Evolutionary conservation across 768 basidiomycete species (phyloP), one percentile per base, ranked within the genome.

Genomic region (Nevesoporus exiguus): DNA sequence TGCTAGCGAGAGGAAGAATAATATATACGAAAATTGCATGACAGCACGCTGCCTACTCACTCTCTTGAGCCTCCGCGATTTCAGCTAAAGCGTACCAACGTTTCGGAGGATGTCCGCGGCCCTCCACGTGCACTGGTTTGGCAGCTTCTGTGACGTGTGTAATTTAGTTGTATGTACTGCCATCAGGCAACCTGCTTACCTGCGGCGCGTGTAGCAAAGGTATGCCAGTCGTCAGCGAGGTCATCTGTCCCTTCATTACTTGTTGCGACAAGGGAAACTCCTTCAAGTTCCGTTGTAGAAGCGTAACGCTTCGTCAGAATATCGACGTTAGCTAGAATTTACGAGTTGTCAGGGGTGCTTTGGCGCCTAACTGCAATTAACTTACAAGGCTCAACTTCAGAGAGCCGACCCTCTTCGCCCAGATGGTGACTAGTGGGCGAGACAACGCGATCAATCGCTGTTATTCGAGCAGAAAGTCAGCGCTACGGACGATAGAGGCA

Each of bases 81-180:
- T 52, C 52, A 5, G 49, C 7, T 1, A 56, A 29, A 29, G 53
- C 49, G 25, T 60, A 60, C 46, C 49, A 60, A 27, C 59, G 59
- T 29, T 7, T 45, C 4, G 31, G 14, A 37, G 21, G 36, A 17
- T 13, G 14, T 13, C 1, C 36, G 10, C 27, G 7, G 22, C 0
- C 29, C 30, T 24, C 37, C 10, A 8, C 24, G 31, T 21, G 25
- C 3, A 10, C 19, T 25, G 36, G 24, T 15, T 43, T 31, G 4
- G n/a, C 31, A 1, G 11, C 22, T 3, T 29, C 57, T 58, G 40
- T 24, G 1, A 19, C 10, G n/a, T 14, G 30, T 19, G 33, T 39
- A 25, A 0, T 30, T 39, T 9, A 50, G 41, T 19, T 7, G 13
- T 24, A 15, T 25, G 14, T 13, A 7, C 25, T 34, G 11, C 17